Evolutionary conservation across 2,329 filamentous ascomycete genomes (phyloP).

Genomic region (Nothomitra cinnamomea): DNA sequence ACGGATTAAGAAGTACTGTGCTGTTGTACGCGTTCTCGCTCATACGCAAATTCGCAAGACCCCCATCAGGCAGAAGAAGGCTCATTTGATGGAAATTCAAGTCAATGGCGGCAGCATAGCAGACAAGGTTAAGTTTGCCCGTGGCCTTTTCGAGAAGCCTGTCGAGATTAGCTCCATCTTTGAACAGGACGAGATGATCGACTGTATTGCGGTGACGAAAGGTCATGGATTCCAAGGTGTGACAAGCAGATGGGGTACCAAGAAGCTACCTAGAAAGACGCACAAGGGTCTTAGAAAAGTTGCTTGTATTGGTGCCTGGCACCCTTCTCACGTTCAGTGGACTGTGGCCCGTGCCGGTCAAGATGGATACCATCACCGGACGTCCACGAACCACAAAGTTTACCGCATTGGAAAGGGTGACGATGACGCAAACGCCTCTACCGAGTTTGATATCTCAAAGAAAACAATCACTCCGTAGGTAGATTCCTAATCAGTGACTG

Average conservation of each 20-base stretch:
- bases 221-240: slow-evolving; percentile 98
- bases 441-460: slow-evolving; percentile 93
- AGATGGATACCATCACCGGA: slow-evolving; percentile 99
- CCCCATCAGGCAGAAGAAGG: slow-evolving; percentile 99
- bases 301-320: slow-evolving; percentile 99
- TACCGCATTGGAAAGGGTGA: slow-evolving; percentile 93
- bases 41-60: slow-evolving; percentile 99
- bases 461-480: slow-evolving; percentile 99
- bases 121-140: slow-evolving; percentile 93
- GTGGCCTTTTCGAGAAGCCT: slow-evolving; percentile 98
- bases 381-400: slow-evolving; percentile 99
- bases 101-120: slow-evolving; percentile 92
- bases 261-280: slow-evolving; percentile 99
- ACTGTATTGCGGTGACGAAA: slow-evolving; percentile 98
- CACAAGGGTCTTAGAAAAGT: slow-evolving; percentile 99
- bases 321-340: slow-evolving; percentile 99
- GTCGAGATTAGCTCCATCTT: slow-evolving; percentile 87
- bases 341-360: slow-evolving; percentile 99
- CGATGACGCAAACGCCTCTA: slow-evolving; percentile 84
- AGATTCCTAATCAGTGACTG: not conserved
- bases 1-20: slow-evolving; percentile 99
- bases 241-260: slow-evolving; percentile 96
- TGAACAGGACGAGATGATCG: slow-evolving; percentile 99
- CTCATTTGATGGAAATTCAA: slow-evolving; percentile 99
- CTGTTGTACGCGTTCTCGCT: slow-evolving; percentile 94